phyloP scores from a whole-genome alignment of 345 rosid genomes.

The Conringia planisiliqua region DNA sequence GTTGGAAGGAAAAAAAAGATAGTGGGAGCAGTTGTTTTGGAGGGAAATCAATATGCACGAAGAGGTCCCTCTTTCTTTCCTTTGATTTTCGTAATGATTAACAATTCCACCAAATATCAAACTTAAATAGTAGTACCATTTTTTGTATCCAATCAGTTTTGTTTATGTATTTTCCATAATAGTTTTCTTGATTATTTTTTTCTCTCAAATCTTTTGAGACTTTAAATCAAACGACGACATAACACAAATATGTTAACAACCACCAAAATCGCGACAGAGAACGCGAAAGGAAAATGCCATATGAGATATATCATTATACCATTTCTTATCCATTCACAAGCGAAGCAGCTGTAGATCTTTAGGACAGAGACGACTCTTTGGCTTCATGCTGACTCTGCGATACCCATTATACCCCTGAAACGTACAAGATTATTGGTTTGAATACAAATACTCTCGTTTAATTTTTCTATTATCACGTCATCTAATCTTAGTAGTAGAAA shows the following conservation, averaged over 20 bases:
- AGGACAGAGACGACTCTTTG: conserved; percentile 22
- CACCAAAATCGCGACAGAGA: background rate
- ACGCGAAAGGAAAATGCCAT: conserved; percentile 12
- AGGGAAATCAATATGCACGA: conserved; percentile 33
- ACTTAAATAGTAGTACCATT: background rate
- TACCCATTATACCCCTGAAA: conserved; percentile 7
- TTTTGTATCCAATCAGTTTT: background rate
- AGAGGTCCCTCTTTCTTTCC: conserved; percentile 32
- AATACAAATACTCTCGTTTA: background rate
- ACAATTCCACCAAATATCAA: conserved; percentile 46
- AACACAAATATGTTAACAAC: conserved; percentile 6
- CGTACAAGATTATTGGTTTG: background rate
- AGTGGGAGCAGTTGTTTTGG: conserved; percentile 35
- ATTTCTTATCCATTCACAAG: conserved; percentile 18
- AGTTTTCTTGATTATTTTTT: background rate
- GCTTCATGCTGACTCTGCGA: background rate
- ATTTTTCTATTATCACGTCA: background rate
- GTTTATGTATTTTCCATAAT: conserved; percentile 4
- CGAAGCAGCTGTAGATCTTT: conserved; percentile 19
- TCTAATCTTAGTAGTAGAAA: background rate
- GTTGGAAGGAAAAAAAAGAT: conserved; percentile 34
- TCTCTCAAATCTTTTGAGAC: background rate
- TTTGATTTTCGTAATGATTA: conserved; percentile 69
- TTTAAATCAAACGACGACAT: background rate
- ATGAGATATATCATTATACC: background rate